Evolutionary conservation across 164 flowering plant species (phyloP).

Genomic region (Stephania yunnanensis): DNA sequence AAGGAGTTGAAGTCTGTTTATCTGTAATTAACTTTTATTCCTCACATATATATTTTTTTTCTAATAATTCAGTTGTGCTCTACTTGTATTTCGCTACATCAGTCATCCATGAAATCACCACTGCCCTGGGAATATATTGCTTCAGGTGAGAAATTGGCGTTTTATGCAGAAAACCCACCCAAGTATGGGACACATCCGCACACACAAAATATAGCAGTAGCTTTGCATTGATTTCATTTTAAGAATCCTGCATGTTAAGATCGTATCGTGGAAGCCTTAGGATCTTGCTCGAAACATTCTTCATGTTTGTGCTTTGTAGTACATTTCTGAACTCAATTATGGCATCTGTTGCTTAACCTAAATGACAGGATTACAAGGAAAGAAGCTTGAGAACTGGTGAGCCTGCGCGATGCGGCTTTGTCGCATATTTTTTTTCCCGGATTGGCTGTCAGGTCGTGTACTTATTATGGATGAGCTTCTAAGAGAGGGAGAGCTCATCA

Average conservation of each 20-base stretch:
- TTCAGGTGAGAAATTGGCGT: slow-evolving; percentile 63
- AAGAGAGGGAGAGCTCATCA: background rate
- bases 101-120: slow-evolving; percentile 81
- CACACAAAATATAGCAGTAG: background rate
- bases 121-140: slow-evolving; percentile 86
- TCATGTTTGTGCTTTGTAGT: background rate
- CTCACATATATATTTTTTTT: slow-evolving; percentile 22
- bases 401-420: background rate
- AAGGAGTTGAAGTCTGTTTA: background rate
- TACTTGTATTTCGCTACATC: slow-evolving; percentile 90
- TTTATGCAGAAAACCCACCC: background rate
- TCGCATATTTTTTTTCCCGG: background rate
- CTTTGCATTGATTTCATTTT: background rate
- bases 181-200: background rate
- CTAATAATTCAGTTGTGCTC: slow-evolving; percentile 37
- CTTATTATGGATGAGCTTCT: background rate
- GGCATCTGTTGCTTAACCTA: background rate
- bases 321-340: background rate
- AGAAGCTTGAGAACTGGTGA: slow-evolving; percentile 58
- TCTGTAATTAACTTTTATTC: background rate
- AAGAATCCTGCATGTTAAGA: background rate
- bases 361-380: slow-evolving; percentile 81
- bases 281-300: background rate
- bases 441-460: background rate
- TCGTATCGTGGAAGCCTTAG: background rate